These are phyloP conservation scores for Xylaria sp. DNA, from an alignment of 495 filamentous ascomycete species.

Conservation along the genomic window DNA sequence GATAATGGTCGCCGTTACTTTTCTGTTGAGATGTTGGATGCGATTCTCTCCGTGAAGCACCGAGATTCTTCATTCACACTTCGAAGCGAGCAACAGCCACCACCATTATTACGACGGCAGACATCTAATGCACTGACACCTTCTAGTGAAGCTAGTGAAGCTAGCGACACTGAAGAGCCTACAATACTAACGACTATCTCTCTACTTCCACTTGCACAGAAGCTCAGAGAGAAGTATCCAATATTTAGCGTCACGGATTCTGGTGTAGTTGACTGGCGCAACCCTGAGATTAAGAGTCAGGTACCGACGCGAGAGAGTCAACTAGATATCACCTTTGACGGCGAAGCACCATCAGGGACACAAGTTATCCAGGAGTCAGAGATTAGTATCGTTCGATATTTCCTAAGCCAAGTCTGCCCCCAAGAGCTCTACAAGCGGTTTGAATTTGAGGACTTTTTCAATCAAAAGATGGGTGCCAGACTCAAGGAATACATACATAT, in stretches of 20 bases:
- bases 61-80: neutral
- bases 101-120: slow-evolving; percentile 7
- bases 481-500: slow-evolving; percentile 38
- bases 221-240: slow-evolving; percentile 46
- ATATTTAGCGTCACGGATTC: slow-evolving; percentile 44
- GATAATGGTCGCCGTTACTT: slow-evolving; percentile 42
- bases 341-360: slow-evolving; percentile 8
- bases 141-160: slow-evolving; percentile 3
- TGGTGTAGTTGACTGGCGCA: slow-evolving; percentile 36
- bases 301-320: slow-evolving; percentile 29
- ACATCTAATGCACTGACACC: neutral
- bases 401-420: slow-evolving; percentile 46
- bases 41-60: slow-evolving; percentile 39
- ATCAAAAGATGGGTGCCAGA: slow-evolving; percentile 40
- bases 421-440: slow-evolving; percentile 43
- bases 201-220: slow-evolving; percentile 45
- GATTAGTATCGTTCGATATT: slow-evolving; percentile 45
- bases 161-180: slow-evolving; percentile 23
- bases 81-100: slow-evolving; percentile 1
- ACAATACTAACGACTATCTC: slow-evolving; percentile 34
- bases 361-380: slow-evolving; percentile 47
- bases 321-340: slow-evolving; percentile 5
- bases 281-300: slow-evolving; percentile 34
- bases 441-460: slow-evolving; percentile 48
- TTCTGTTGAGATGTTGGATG: slow-evolving; percentile 33